Base-by-base conservation (phyloP, 2,329 filamentous ascomycete species). In the Colletotrichum chlorophyti region DNA sequence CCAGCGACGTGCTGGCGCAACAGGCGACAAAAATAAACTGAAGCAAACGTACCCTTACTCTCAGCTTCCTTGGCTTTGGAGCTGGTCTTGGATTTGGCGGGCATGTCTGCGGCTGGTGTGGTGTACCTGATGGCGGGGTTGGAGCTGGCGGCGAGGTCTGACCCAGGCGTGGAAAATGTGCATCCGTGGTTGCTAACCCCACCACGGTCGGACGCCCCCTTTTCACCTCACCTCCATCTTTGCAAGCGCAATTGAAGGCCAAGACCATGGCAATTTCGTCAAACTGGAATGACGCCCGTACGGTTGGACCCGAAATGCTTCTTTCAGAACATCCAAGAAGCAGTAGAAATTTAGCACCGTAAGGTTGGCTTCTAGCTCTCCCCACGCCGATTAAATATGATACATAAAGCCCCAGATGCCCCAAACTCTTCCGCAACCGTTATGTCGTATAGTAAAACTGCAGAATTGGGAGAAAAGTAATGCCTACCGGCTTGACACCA, bases 31-130 rank as follows among this genome's bases (percentile, higher is more conserved):
- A 63, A 59, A 65, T 55, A 24, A 64, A 47, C 58, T 21, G 63
- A 53, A 9, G 38, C 7, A 11, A 15, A 62, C 61, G 19, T 37
- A 63, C 61, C 60, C 31, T 63, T 62, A 11, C 31, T 49, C 38
- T 59, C 61, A 59, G 61, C 61, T 62, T 63, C 59, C 54, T 63
- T 64, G 62, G 65, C 66, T 66, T 74, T 74, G 64, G 68, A 69
- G 66, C 66, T 68, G 64, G 62, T 65, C 69, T 74, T 74, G 63
- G 69, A 61, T 65, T 74, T 75, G 63, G 71, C 70, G 61, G 72
- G 72, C 72, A 75, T 75, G 45, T 63, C 59, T 58, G 60, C 60
- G 57, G 57, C 51, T 50, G 60, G 46, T 31, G 49, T 46, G 46
- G 38, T 45, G n/a, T n/a, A n/a, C n/a, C n/a, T 21, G 29, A 53